These are phyloP conservation scores for Zymoseptoria ardabiliae DNA, from an alignment of 2,329 filamentous ascomycete genomes.

Conservation along the genomic window DNA sequence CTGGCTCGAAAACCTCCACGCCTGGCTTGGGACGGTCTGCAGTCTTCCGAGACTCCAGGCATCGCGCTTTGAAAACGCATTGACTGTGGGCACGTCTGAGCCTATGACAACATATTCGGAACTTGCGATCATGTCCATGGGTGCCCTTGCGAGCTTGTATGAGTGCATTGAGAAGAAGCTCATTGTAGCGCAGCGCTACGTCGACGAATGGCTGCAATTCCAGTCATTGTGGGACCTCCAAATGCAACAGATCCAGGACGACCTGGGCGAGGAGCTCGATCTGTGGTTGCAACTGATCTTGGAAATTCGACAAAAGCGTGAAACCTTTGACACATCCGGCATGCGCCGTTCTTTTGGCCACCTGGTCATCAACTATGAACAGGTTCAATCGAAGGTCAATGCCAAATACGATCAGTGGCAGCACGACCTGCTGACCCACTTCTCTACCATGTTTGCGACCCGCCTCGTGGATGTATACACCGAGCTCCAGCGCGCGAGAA, in stretches of 20 bases:
- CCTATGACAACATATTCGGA: constrained; percentile 71
- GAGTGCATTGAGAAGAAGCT: constrained; percentile 76
- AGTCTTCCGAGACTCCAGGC: constrained; percentile 92
- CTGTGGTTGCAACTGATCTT: constrained; percentile 94
- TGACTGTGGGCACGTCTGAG: constrained; percentile 53
- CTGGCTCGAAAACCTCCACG: constrained; percentile 87
- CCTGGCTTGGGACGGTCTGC: constrained; percentile 89
- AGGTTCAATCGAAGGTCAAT: constrained; percentile 97
- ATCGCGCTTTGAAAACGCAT: constrained; percentile 84
- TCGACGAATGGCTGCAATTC: constrained; percentile 97
- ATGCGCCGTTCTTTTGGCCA: constrained; percentile 89
- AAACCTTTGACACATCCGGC: constrained; percentile 95
- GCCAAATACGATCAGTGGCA: constrained; percentile 99
- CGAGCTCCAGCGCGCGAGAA: constrained; percentile 83
- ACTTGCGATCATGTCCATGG: constrained; percentile 74
- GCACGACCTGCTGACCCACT: constrained; percentile 90
- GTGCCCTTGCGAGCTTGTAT: constrained; percentile 73
- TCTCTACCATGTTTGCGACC: constrained; percentile 77
- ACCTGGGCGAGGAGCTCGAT: constrained; percentile 81
- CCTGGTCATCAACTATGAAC: constrained; percentile 93
- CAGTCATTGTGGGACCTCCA: constrained; percentile 98
- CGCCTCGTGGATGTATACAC: constrained; percentile 89
- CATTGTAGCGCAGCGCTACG: constrained; percentile 70
- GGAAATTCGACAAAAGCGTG: constrained; percentile 89
- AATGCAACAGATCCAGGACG: constrained; percentile 88